phyloP scores from a whole-genome alignment of 2,329 filamentous ascomycete genomes.

The Xylogone sp. region DNA sequence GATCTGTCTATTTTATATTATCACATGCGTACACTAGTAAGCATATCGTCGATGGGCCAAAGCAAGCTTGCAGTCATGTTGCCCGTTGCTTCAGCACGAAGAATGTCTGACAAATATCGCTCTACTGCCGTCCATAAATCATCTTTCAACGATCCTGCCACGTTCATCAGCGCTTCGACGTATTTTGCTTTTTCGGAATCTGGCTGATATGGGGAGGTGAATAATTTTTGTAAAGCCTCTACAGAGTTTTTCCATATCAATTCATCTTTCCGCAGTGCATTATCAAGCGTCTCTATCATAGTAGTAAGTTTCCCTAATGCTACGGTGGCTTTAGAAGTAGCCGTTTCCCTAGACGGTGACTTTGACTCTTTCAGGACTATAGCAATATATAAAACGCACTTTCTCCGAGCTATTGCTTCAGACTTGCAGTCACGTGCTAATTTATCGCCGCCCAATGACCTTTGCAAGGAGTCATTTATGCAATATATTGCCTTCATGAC shows the following conservation, averaged over 20 bases:
- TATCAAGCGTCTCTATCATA: neutral
- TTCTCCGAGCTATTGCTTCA: neutral
- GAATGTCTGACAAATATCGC: neutral
- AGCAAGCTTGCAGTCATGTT: neutral
- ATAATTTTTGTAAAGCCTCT: neutral
- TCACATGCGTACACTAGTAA: neutral
- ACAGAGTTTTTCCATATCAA: neutral
- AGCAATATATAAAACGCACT: slow-evolving; percentile 4
- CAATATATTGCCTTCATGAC: neutral
- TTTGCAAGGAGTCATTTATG: neutral
- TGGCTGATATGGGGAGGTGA: neutral
- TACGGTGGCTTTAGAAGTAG: too few relatives aligned
- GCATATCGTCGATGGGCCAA: neutral
- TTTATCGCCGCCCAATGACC: neutral
- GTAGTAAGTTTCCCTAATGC: too few relatives aligned
- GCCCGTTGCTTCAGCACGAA: neutral
- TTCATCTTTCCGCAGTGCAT: neutral
- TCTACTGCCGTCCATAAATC: neutral
- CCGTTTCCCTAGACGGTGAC: neutral
- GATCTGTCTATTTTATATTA: neutral
- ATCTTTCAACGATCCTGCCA: neutral
- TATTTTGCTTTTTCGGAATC: neutral
- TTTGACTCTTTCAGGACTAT: neutral
- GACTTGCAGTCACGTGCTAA: neutral
- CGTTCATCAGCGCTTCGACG: neutral